Percentiles rank a stretch among this genome's conserved stretches.
Evolutionary conservation across 495 filamentous ascomycete species (phyloP).

Genomic region (Filosporella fistucella): DNA sequence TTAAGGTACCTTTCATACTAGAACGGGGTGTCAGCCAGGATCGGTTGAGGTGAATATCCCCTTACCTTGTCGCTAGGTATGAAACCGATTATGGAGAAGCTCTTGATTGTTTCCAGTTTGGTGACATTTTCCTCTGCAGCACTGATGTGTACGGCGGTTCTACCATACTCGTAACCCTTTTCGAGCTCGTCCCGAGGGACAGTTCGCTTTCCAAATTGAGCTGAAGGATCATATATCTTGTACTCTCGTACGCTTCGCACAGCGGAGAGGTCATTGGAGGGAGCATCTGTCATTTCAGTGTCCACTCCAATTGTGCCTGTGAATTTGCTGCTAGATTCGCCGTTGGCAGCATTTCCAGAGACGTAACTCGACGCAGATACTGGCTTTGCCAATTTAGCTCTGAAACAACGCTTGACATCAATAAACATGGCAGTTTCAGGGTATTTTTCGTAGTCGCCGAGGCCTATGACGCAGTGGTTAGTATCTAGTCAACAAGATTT

Average conservation of each 20-base stretch:
- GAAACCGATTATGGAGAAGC: slow-evolving; percentile 83
- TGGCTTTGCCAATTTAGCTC: slow-evolving; percentile 69
- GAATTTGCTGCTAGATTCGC: slow-evolving; percentile 39
- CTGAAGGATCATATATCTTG: slow-evolving; percentile 67
- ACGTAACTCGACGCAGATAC: slow-evolving; percentile 75
- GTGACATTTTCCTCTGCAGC: slow-evolving; percentile 79
- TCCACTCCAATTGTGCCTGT: slow-evolving; percentile 39
- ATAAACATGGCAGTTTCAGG: slow-evolving; percentile 70
- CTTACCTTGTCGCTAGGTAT: slow-evolving; percentile 66
- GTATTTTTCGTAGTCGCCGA: slow-evolving; percentile 73
- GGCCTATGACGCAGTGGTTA: slow-evolving; percentile 14
- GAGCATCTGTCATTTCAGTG: slow-evolving; percentile 35
- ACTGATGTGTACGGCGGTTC: slow-evolving; percentile 84
- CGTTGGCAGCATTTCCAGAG: slow-evolving; percentile 34
- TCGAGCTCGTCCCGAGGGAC: slow-evolving; percentile 80
- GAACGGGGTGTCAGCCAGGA: slow-evolving; percentile 10
- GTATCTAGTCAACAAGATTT: background rate
- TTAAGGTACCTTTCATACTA: slow-evolving; percentile 83
- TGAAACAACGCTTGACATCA: slow-evolving; percentile 84
- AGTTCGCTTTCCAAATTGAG: slow-evolving; percentile 76
- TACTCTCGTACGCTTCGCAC: slow-evolving; percentile 76
- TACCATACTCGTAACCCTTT: slow-evolving; percentile 91
- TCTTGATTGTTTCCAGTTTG: slow-evolving; percentile 68
- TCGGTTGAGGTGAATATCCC: background rate
- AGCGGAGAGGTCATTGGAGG: slow-evolving; percentile 42